Evolutionary conservation across 805 yeast species (phyloP).

Genomic region (Starmera quercuum): DNA sequence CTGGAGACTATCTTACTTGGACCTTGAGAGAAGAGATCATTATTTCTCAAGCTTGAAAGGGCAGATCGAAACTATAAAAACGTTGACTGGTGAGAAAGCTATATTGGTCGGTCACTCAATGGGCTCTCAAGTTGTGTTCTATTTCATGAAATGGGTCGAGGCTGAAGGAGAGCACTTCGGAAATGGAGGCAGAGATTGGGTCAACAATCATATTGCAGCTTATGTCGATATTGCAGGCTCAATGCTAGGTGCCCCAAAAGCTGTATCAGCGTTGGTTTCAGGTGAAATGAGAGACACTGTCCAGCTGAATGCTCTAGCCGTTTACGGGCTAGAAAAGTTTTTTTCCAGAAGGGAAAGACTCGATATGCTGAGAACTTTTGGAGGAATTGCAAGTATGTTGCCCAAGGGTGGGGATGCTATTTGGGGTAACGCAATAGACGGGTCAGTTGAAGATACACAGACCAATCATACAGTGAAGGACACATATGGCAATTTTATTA

Average conservation of each 20-base stretch:
- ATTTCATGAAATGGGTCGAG: slow-evolving; percentile 94
- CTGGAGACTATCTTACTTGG: slow-evolving; percentile 90
- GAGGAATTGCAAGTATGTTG: slow-evolving; percentile 93
- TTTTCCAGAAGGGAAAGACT: slow-evolving; percentile 85
- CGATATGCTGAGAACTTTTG: slow-evolving; percentile 78
- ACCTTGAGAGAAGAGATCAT: slow-evolving; percentile 79
- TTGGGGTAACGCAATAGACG: slow-evolving; percentile 69
- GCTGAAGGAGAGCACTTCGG: slow-evolving; percentile 77
- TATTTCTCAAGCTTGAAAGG: slow-evolving; percentile 73
- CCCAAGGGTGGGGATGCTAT: slow-evolving; percentile 91
- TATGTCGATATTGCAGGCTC: slow-evolving; percentile 86
- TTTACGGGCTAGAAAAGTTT: slow-evolving; percentile 90
- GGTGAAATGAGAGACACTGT: slow-evolving; percentile 99
- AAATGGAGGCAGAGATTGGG: slow-evolving; percentile 89
- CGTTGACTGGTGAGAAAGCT: slow-evolving; percentile 52
- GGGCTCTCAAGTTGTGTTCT: slow-evolving; percentile 89
- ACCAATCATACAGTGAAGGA: slow-evolving; percentile 22
- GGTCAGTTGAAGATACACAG: slow-evolving; percentile 60
- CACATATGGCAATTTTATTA: slow-evolving; percentile 68
- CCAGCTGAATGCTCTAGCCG: slow-evolving; percentile 85
- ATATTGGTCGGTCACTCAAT: slow-evolving; percentile 89
- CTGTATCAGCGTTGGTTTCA: slow-evolving; percentile 83
- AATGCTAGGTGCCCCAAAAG: slow-evolving; percentile 90
- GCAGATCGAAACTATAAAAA: slow-evolving; percentile 57
- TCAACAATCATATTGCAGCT: slow-evolving; percentile 73